phyloP scores from a whole-genome alignment of 2,329 filamentous ascomycete genomes.

The Fusarium penzigii region DNA sequence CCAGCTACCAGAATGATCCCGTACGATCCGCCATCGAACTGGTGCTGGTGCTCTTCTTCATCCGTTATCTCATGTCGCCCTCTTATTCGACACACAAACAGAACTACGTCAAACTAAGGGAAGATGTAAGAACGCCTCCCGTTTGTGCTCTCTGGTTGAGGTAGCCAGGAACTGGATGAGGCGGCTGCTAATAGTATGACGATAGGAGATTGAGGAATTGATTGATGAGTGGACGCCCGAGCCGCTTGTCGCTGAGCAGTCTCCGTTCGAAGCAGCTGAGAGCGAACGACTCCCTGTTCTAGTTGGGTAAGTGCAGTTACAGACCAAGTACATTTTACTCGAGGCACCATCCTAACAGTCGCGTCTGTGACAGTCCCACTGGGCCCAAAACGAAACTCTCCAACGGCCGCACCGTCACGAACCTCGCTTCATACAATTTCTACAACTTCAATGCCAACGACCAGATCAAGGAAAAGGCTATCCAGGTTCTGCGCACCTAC shows the following conservation, averaged over 20 bases:
- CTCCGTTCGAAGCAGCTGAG: conserved; percentile 75
- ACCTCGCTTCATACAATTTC: conserved; percentile 94
- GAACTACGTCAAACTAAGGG: conserved; percentile 84
- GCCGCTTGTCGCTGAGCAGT: conserved; percentile 76
- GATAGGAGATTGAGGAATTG: conserved; percentile 87
- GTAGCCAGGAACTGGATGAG: background rate
- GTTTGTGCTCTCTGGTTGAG: too few species aligned
- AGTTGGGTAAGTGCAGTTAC: conserved; percentile 64
- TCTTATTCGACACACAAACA: conserved; percentile 91
- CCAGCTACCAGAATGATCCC: conserved; percentile 96
- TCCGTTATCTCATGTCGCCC: conserved; percentile 87
- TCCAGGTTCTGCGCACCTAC: conserved; percentile 90
- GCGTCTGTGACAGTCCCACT: conserved; percentile 53
- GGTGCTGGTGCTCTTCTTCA: conserved; percentile 90
- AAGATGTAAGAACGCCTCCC: conserved; percentile 54
- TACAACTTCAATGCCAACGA: conserved; percentile 97
- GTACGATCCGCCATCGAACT: conserved; percentile 91
- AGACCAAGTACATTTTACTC: background rate
- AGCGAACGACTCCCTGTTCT: conserved; percentile 85
- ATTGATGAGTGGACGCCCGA: conserved; percentile 97
- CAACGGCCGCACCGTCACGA: conserved; percentile 87
- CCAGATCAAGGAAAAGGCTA: conserved; percentile 89
- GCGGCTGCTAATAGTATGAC: conserved; percentile 3
- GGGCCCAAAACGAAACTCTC: conserved; percentile 87
- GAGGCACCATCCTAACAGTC: conserved; percentile 3